Evolutionary conservation across 768 basidiomycete species (phyloP), one percentile per base, ranked within the genome.

Genomic region (Boletus tylopilopsis): DNA sequence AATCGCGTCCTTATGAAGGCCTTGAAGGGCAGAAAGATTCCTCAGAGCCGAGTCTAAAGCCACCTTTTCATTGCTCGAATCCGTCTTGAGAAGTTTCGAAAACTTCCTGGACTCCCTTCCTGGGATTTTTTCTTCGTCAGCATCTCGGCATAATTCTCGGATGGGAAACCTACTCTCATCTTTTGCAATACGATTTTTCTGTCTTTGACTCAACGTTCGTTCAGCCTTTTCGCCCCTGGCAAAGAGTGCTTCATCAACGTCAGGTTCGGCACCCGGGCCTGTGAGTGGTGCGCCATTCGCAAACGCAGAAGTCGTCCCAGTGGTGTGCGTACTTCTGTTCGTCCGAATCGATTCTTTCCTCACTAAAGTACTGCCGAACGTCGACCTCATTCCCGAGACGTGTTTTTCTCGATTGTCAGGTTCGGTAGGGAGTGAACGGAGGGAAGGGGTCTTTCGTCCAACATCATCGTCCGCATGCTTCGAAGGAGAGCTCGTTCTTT

Each of bases 21-120:
- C 74, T 63, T 87, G 86, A n/a, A 90, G 66, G 24, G 80, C 71
- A 4, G 76, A 76, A 19, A 91, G 79, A 53, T 86, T 84, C 46
- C 74, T 76, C 56, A 90, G 74, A 4, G 84, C 80, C 5, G 78
- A 70, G 19, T 71, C 67, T 19, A 93, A 66, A 0, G 85, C 76
- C 51, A 76, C 71, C 62, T 81, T 81, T 66, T 90, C 87, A 1
- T 78, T 73, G 60, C 81, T 82, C 1, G 76, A 84, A 66, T 90
- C 90, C 2, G 73, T 67, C 65, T 78, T 82, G 58, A 91, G 80
- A 30, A 92, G 77, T 61, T 81, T 90, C 7, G 82, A 78, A 30
- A 90, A 68, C 33, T 71, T 74, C 57, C 78, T 81, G 7, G 77
- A 76, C 40, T 87, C 80, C 56, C 76, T 80, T 43, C 67, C 85